Percentiles rank a stretch among this genome's conserved stretches.
Evolutionary conservation across 148 eudicot genomes (phyloP).

Genomic region (Vaccinium vitisidaea): DNA sequence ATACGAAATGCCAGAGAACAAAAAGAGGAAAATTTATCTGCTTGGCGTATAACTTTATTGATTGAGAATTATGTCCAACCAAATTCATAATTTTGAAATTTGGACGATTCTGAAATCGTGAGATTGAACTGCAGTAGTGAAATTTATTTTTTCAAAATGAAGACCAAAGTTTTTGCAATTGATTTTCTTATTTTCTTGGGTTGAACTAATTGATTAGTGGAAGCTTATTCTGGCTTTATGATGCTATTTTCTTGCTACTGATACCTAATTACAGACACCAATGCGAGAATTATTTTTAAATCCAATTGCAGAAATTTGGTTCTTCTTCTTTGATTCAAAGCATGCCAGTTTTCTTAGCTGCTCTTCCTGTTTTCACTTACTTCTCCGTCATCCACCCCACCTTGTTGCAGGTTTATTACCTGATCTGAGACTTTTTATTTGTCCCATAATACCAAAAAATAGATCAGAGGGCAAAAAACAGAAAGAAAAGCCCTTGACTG

Average conservation of each 20-base stretch:
- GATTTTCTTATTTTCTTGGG: background rate
- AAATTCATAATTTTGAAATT: background rate
- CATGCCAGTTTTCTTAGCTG: background rate
- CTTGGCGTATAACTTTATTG: background rate
- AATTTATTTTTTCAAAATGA: background rate
- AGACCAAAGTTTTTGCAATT: background rate
- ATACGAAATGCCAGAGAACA: background rate
- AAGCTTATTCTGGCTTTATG: background rate
- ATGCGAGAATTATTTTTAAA: background rate
- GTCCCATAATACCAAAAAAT: background rate
- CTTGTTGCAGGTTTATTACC: background rate
- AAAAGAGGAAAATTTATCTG: background rate
- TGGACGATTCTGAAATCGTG: background rate
- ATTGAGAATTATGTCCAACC: background rate
- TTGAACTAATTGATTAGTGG: background rate
- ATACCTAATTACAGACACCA: background rate
- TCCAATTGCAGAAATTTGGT: background rate
- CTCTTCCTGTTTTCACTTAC: background rate
- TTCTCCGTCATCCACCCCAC: background rate
- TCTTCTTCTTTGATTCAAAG: background rate
- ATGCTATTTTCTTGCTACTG: constrained; percentile 2
- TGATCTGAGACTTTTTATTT: background rate
- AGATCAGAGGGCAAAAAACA: background rate
- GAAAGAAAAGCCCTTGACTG: background rate
- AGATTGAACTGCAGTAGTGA: background rate